phyloP scores from a whole-genome alignment of 2,329 filamentous ascomycete species.

The Didymella arachidicola region DNA sequence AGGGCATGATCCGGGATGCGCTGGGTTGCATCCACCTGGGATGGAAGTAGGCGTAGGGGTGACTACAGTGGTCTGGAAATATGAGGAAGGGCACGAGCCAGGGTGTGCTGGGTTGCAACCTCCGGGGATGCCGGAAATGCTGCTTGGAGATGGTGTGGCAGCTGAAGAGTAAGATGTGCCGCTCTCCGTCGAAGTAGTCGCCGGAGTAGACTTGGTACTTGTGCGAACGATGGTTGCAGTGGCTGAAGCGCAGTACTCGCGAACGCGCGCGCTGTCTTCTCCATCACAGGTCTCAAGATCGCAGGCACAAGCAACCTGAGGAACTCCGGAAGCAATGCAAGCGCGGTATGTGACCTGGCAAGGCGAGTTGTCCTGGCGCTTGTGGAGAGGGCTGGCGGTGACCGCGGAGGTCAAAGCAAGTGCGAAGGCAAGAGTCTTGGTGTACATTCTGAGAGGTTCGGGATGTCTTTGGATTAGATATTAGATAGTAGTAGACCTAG shows the following conservation, averaged over 20 bases:
- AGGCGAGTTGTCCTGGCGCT: slow-evolving; percentile 7
- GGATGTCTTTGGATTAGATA: slow-evolving; percentile 1
- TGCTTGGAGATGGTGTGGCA: background rate
- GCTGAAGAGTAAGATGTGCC: background rate
- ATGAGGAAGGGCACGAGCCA: slow-evolving; percentile 9
- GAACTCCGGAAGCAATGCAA: slow-evolving; percentile 21
- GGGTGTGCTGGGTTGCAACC: slow-evolving; percentile 19
- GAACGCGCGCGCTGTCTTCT: slow-evolving; percentile 20
- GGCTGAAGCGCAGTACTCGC: slow-evolving; percentile 23
- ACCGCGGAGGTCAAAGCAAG: slow-evolving; percentile 18
- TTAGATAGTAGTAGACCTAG: background rate
- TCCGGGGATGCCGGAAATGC: slow-evolving; percentile 1
- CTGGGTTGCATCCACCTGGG: slow-evolving; percentile 17
- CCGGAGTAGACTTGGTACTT: background rate
- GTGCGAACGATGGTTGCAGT: slow-evolving; percentile 17
- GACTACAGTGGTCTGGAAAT: slow-evolving; percentile 8
- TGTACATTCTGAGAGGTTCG: slow-evolving; percentile 19
- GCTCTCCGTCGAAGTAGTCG: background rate
- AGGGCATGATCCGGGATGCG: slow-evolving; percentile 9
- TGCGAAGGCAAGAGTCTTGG: slow-evolving; percentile 17
- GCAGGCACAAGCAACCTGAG: slow-evolving; percentile 23
- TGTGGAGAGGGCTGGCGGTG: slow-evolving; percentile 17
- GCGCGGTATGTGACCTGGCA: slow-evolving; percentile 21
- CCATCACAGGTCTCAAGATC: slow-evolving; percentile 18
- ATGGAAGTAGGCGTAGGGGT: slow-evolving; percentile 8